A percentile compares a stretch with the other conserved stretches of the same genome.
These are phyloP conservation scores for Vigna trinervia DNA, from an alignment of 306 rosid species.

Conservation along the genomic window DNA sequence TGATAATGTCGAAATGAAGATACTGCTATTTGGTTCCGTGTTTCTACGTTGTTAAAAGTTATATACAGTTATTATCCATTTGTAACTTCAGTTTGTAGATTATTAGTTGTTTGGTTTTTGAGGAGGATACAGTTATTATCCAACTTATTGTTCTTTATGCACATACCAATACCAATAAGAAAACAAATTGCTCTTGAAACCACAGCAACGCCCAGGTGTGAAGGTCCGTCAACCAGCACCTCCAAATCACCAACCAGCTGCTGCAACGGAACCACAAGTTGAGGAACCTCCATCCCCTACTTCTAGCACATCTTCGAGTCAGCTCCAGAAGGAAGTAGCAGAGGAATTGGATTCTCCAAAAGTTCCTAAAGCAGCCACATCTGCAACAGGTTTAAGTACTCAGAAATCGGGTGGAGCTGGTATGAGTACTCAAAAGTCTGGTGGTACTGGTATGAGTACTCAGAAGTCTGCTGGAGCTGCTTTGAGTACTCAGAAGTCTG, in stretches of 20 bases:
- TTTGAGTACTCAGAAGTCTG: constrained; percentile 37
- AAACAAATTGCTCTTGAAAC: constrained; percentile 34
- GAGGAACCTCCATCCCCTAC: constrained; percentile 74
- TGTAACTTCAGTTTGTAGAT: constrained; percentile 6
- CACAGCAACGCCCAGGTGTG: constrained; percentile 63
- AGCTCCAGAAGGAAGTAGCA: constrained; percentile 59
- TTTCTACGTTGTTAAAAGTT: not conserved
- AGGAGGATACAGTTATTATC: not conserved
- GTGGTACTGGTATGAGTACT: constrained; percentile 4
- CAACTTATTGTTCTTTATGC: constrained; percentile 16
- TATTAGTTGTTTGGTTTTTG: constrained; percentile 12
- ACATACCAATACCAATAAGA: not conserved
- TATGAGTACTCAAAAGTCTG: constrained; percentile 34
- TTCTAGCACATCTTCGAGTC: constrained; percentile 69
- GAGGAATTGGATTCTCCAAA: constrained; percentile 63
- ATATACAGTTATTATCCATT: not conserved
- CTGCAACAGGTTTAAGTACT: constrained; percentile 41
- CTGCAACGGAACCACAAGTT: constrained; percentile 48
- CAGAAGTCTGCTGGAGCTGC: constrained; percentile 50
- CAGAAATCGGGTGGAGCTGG: constrained; percentile 42
- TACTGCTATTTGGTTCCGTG: not conserved
- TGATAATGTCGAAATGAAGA: constrained; percentile 26
- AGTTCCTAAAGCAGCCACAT: constrained; percentile 51
- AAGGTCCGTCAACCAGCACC: constrained; percentile 57
- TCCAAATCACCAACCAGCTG: constrained; percentile 45